A percentile compares a stretch with the other conserved stretches of the same genome.
phyloP scores from a whole-genome alignment of 257 asterid genomes.

The Scutellaria baicalensis region DNA sequence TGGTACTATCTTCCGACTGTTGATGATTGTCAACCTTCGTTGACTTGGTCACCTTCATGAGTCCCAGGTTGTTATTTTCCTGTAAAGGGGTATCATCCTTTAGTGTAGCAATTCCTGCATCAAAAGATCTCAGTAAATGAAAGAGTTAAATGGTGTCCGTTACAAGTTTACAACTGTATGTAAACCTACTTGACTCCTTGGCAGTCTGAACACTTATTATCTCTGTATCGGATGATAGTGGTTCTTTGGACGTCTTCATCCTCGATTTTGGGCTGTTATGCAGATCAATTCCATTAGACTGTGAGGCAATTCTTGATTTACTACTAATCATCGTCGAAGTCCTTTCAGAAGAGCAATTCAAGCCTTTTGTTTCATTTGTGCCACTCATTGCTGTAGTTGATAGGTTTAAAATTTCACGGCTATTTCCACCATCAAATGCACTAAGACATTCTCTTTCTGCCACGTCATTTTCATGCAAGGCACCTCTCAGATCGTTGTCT shows the following conservation, averaged over 20 bases:
- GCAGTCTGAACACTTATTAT: constrained; percentile 19
- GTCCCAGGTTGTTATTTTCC: constrained; percentile 38
- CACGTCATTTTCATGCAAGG: constrained; percentile 19
- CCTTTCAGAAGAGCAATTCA: constrained; percentile 30
- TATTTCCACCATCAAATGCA: constrained; percentile 13
- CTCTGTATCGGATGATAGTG: constrained; percentile 30
- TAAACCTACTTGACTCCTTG: constrained; percentile 46
- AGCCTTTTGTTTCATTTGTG: constrained; percentile 24
- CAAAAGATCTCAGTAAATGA: constrained; percentile 17
- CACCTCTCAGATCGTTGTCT: constrained; percentile 15
- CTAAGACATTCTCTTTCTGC: constrained; percentile 20
- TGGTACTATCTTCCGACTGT: constrained; percentile 25
- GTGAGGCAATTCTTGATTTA: constrained; percentile 30
- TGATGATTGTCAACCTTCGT: constrained; percentile 38
- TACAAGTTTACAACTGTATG: not conserved
- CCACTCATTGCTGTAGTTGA: constrained; percentile 23
- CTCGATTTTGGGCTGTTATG: constrained; percentile 37
- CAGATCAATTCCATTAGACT: constrained; percentile 31
- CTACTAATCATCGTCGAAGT: constrained; percentile 29
- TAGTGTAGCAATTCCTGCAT: constrained; percentile 39
- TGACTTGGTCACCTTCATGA: constrained; percentile 39
- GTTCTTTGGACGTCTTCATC: constrained; percentile 40
- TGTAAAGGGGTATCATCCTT: constrained; percentile 40
- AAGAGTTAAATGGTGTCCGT: not conserved
- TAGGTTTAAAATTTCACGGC: constrained; percentile 16